A percentile compares a stretch with the other conserved stretches of the same genome.
Conservation (phyloP, 805 yeast species). For the Ogataea corticis region DNA sequence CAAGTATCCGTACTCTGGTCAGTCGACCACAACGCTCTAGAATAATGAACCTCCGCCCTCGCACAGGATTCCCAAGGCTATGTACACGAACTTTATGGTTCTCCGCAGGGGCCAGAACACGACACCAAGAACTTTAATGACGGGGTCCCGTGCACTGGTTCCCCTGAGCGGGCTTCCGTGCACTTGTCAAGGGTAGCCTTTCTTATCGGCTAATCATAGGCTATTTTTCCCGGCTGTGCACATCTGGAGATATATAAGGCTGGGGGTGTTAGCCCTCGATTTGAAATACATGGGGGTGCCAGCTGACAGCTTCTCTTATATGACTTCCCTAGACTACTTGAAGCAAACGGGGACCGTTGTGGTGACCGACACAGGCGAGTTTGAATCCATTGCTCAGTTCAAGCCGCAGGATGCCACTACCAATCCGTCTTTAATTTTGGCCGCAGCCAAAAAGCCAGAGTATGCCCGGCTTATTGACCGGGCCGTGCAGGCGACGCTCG, state of each 20-base stretch:
- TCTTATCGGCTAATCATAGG: not conserved
- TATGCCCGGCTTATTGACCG: conserved; percentile 85
- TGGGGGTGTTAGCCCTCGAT: not conserved
- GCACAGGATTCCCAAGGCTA: no score
- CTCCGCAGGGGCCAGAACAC: no score
- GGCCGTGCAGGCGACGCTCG: conserved; percentile 81
- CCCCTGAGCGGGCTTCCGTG: no score
- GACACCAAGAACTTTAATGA: no score
- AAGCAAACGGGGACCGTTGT: conserved; percentile 94
- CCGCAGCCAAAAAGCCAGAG: conserved; percentile 89
- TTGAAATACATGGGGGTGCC: no score
- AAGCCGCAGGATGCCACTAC: conserved; percentile 99
- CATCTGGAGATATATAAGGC: not conserved
- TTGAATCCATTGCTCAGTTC: conserved; percentile 94
- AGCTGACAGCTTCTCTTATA: not conserved
- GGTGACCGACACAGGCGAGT: conserved; percentile 99
- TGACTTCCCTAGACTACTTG: conserved; percentile 77
- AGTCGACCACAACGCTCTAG: no score
- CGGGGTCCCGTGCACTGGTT: no score
- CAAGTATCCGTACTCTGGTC: no score
- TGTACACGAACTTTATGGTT: no score
- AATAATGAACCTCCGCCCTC: no score
- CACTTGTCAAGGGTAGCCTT: no score
- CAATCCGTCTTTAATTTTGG: conserved; percentile 94
- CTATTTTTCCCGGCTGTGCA: not conserved